Evolutionary conservation across 495 filamentous ascomycete species (phyloP).

Genomic region (Tuber magnatum): DNA sequence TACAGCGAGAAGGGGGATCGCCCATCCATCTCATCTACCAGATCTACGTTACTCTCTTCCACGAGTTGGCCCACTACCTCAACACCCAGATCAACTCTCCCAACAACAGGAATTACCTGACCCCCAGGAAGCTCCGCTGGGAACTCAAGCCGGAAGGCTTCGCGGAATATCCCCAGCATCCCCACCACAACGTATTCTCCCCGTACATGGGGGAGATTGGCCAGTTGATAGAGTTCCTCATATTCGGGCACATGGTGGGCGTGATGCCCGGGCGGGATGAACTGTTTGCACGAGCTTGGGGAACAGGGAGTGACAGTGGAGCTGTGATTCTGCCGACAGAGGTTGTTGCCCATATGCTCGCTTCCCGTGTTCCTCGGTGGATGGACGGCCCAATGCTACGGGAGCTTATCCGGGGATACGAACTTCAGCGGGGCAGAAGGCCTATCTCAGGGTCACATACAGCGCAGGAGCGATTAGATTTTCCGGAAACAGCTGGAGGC

Average conservation of each 20-base stretch:
- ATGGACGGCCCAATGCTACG: not conserved
- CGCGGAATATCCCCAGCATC: not conserved
- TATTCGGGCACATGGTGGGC: constrained; percentile 20
- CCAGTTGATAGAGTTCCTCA: constrained; percentile 24
- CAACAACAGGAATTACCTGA: not conserved
- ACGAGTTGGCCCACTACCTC: constrained; percentile 25
- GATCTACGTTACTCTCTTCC: constrained; percentile 14
- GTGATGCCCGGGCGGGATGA: not conserved
- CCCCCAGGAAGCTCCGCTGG: constrained; percentile 21
- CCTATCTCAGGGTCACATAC: not conserved
- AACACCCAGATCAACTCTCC: not conserved
- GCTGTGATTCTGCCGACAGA: not conserved
- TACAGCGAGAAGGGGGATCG: not conserved
- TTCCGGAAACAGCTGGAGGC: not conserved
- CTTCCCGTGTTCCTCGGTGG: not conserved
- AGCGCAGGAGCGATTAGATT: not conserved
- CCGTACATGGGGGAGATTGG: constrained; percentile 18
- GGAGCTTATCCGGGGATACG: not conserved
- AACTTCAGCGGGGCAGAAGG: not conserved
- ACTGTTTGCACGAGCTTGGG: not conserved
- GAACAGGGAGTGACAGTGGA: not conserved
- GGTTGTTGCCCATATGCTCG: not conserved
- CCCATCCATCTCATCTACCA: constrained; percentile 16
- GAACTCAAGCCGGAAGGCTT: constrained; percentile 1
- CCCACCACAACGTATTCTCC: not conserved